Percentiles rank a stretch among this genome's conserved stretches.
phyloP scores from a whole-genome alignment of 2,329 filamentous ascomycete species.

The Arachnomyces sp. region DNA sequence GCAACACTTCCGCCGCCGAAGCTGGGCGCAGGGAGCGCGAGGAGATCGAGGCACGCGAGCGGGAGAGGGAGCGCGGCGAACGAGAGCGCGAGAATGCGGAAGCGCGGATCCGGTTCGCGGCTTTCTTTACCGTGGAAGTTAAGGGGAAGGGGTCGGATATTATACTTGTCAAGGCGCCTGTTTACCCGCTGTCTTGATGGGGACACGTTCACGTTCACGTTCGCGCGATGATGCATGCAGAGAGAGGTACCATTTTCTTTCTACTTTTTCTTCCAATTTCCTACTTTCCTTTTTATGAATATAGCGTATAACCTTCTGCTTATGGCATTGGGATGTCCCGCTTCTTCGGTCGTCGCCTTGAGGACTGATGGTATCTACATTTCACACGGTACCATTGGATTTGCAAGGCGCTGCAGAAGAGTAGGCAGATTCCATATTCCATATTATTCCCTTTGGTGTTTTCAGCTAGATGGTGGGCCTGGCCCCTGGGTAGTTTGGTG shows the following conservation, averaged over 20 bases:
- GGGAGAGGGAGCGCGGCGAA: slow-evolving; percentile 15
- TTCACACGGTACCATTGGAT: too few species aligned
- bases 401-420: too few species aligned
- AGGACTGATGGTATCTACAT: too few species aligned
- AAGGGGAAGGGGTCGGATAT: slow-evolving; percentile 53
- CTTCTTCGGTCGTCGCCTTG: too few species aligned
- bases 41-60: slow-evolving; percentile 14
- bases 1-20: slow-evolving; percentile 8
- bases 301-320: not conserved
- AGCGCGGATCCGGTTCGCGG: slow-evolving; percentile 61
- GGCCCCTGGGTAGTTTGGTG: too few species aligned
- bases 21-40: slow-evolving; percentile 8
- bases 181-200: slow-evolving; percentile 48
- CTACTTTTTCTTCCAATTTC: not conserved
- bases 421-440: too few species aligned
- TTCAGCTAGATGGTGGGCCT: too few species aligned
- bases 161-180: slow-evolving; percentile 65
- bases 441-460: too few species aligned
- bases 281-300: not conserved
- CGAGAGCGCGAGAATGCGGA: slow-evolving; percentile 15
- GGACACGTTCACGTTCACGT: too few species aligned
- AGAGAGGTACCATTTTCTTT: not conserved
- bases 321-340: too few species aligned
- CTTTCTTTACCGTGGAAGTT: slow-evolving; percentile 67
- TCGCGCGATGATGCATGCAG: too few species aligned